Conservation (phyloP, 2,329 filamentous ascomycete species). For the Sarocladiaceae sp. region DNA sequence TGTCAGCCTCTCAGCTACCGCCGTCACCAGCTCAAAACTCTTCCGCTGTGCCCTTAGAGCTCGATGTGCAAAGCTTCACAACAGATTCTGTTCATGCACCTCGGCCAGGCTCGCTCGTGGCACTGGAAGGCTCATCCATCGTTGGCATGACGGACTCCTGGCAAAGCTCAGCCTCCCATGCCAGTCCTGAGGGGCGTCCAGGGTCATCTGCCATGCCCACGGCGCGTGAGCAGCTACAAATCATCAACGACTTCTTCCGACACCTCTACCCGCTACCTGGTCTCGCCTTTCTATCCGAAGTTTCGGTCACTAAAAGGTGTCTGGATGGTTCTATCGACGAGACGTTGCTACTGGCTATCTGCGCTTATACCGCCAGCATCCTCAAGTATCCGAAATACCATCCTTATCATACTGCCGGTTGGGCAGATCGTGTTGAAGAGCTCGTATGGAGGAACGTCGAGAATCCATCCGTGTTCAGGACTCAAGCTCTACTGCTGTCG, state of each 20-base stretch:
- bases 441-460: conserved; percentile 40
- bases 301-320: conserved; percentile 46
- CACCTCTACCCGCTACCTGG: conserved; percentile 19
- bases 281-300: conserved; percentile 38
- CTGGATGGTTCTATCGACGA: conserved; percentile 43
- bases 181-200: neutral
- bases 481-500: conserved; percentile 29
- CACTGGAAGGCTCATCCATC: neutral
- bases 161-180: conserved; percentile 1
- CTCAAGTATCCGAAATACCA: conserved; percentile 33
- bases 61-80: no score
- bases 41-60: no score
- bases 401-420: conserved; percentile 21
- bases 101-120: neutral
- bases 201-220: conserved; percentile 11
- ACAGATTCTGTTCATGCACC: no score
- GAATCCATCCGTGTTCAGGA: conserved; percentile 41
- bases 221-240: conserved; percentile 14
- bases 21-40: no score
- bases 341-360: conserved; percentile 36
- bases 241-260: conserved; percentile 21
- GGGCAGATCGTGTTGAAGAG: conserved; percentile 40
- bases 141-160: neutral
- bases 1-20: no score
- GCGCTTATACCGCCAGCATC: conserved; percentile 26